Conservation (phyloP, 495 filamentous ascomycete genomes). For the Xanthoparmelia taractica region DNA sequence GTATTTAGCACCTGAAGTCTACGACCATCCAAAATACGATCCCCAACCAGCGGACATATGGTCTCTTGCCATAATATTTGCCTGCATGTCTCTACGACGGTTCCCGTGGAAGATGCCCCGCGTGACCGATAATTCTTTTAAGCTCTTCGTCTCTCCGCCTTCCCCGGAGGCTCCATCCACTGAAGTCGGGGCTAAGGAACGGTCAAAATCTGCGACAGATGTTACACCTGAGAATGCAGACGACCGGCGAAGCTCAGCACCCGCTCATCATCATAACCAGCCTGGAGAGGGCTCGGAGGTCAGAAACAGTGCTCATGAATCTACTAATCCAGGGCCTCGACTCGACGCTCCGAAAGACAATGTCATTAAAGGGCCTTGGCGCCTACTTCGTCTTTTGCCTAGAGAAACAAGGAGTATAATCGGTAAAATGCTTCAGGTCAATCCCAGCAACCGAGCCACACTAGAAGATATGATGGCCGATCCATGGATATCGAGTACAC, state of each 20-base stretch:
- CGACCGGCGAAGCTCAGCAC: slow-evolving; percentile 17
- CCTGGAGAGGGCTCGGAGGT: slow-evolving; percentile 20
- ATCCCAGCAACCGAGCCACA: slow-evolving; percentile 74
- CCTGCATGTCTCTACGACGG: slow-evolving; percentile 92
- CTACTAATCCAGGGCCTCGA: slow-evolving; percentile 36
- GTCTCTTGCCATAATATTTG: slow-evolving; percentile 98
- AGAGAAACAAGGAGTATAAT: slow-evolving; percentile 86
- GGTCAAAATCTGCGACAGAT: slow-evolving; percentile 26
- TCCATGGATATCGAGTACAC: slow-evolving; percentile 74
- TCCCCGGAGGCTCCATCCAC: slow-evolving; percentile 43
- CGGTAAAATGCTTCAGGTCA: slow-evolving; percentile 83
- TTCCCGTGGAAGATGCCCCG: slow-evolving; percentile 98
- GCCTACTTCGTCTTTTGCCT: slow-evolving; percentile 82
- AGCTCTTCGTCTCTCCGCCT: slow-evolving; percentile 78
- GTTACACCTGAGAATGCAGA: slow-evolving; percentile 14
- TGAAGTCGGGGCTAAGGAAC: slow-evolving; percentile 30
- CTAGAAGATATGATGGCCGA: slow-evolving; percentile 80
- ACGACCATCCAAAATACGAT: slow-evolving; percentile 89
- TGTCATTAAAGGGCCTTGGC: slow-evolving; percentile 86
- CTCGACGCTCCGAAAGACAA: slow-evolving; percentile 45
- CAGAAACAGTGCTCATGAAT: slow-evolving; percentile 28
- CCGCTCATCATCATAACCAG: slow-evolving; percentile 28
- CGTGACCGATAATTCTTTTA: slow-evolving; percentile 86
- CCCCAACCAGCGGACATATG: slow-evolving; percentile 92
- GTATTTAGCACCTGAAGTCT: slow-evolving; percentile 94